Base-by-base conservation (phyloP, 306 rosid genomes). In the Lupinus albus region DNA sequence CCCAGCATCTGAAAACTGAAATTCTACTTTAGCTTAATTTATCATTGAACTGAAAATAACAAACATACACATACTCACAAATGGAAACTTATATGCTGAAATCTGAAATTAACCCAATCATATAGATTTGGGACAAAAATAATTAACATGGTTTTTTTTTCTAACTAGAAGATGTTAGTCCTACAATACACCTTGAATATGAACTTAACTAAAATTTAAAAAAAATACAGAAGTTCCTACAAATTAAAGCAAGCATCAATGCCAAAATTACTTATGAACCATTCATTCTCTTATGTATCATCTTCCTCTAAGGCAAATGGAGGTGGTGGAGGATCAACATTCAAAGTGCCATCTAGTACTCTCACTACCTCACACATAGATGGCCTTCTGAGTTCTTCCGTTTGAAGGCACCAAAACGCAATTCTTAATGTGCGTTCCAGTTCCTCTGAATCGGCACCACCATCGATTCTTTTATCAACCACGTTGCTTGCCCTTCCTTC, bases 341-440 rank as follows among this genome's bases (percentile, higher is more conserved):
- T 79, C 56, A 78, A 67, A 4, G 79, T 77, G 10, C 95, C 92
- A 48, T 86, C 92, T 39, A 86, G 80, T 7, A 88, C 86, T 85
- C 83, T 82, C 8, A 77, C 85, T 46, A 88, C 86, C 72, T 88
- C 92, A 8, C 70, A 81, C 95, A 88, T 84, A 1, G 91, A 76
- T 51, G 89, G 95, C 76, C 92, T 80, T 61, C 72, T 39, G 0
- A 79, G 72, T 44, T 80, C 86, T n/a, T 86, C 84, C 59, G 16
- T 54, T 68, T 88, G 95, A 53, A 88, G 73, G 71, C 95, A 86
- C 95, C 95, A 88, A 55, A 88, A 88, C 6, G 86, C 84, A 38
- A 86, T 82, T 77, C 92, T 76, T 45, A 88, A 55, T 15, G 67
- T 70, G 4, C 88, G 77, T 51, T 86, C 92, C 7, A 86, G 80